Percentiles rank a stretch among this genome's conserved stretches.
Evolutionary conservation across 768 basidiomycete species (phyloP).

Genomic region (Lactarius deliciosus): DNA sequence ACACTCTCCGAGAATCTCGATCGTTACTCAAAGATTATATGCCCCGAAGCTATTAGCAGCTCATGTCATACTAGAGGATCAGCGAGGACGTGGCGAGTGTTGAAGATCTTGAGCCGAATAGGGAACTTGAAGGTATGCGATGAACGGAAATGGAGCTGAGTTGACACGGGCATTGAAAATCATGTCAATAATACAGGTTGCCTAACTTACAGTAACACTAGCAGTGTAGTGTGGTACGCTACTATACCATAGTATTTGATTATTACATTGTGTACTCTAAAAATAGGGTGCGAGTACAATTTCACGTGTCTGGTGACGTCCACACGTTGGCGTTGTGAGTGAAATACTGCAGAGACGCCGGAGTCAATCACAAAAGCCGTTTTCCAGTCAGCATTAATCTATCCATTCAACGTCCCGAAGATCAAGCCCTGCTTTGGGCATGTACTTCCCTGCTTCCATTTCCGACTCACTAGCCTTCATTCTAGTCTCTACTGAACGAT

Average conservation of each 20-base stretch:
- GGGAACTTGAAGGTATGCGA: not conserved
- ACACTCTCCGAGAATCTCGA: not conserved
- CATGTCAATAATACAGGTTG: not conserved
- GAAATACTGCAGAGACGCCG: not conserved
- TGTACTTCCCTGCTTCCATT: constrained; percentile 35
- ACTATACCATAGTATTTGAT: not conserved
- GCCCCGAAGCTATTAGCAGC: not conserved
- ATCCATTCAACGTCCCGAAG: constrained; percentile 30
- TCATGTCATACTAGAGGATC: not conserved
- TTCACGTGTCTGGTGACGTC: not conserved
- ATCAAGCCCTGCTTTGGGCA: constrained; percentile 34
- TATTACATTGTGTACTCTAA: not conserved
- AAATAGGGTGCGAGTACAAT: not conserved
- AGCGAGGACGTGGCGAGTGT: not conserved
- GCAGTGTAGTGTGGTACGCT: not conserved
- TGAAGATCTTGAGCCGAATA: not conserved
- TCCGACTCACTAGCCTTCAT: constrained; percentile 16
- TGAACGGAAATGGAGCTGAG: not conserved
- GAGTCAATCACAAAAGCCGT: not conserved
- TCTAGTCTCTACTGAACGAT: constrained; percentile 17
- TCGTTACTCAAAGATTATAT: not conserved
- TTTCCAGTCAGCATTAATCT: constrained; percentile 26
- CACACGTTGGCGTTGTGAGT: no score
- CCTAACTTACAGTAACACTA: not conserved
- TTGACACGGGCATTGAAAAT: not conserved